phyloP scores from a whole-genome alignment of 177 flowering plant genomes.

The Tripterygium wilfordii region DNA sequence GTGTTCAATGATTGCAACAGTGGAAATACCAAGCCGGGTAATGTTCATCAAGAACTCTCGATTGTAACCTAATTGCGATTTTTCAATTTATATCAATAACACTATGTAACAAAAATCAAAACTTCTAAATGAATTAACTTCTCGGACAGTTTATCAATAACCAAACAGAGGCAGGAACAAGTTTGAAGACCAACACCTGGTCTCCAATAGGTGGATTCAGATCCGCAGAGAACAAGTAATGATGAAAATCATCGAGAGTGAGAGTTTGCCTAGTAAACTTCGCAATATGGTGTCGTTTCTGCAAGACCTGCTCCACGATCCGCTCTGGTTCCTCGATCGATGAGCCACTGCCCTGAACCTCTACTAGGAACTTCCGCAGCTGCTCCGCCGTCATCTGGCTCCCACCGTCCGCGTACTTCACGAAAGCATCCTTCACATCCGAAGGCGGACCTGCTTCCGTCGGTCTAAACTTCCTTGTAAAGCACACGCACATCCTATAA shows the following conservation, averaged over 20 bases:
- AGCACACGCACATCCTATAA: constrained; percentile 41
- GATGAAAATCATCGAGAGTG: constrained; percentile 56
- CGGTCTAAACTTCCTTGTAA: constrained; percentile 38
- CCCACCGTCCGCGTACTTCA: constrained; percentile 33
- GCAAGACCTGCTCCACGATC: constrained; percentile 37
- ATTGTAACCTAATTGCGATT: too few relatives aligned
- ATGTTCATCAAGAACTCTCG: too few relatives aligned
- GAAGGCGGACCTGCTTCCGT: constrained; percentile 43
- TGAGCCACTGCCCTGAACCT: constrained; percentile 35
- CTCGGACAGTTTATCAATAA: too few relatives aligned
- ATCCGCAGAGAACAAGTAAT: constrained; percentile 45
- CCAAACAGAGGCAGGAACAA: too few relatives aligned
- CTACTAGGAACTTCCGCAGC: constrained; percentile 40
- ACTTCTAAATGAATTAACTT: too few relatives aligned
- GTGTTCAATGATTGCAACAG: too few relatives aligned
- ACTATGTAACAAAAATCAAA: too few relatives aligned
- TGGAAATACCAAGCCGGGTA: too few relatives aligned
- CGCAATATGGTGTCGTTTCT: constrained; percentile 32
- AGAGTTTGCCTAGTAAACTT: constrained; percentile 34
- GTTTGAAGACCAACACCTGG: too few relatives aligned
- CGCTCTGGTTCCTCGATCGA: constrained; percentile 33
- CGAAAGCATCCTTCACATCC: constrained; percentile 48
- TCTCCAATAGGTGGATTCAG: constrained; percentile 43
- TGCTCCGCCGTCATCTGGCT: constrained; percentile 51
- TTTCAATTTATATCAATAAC: too few relatives aligned